Evolutionary conservation across 1,139 yeast genomes (phyloP), one percentile per base, ranked within the genome.

Genomic region (Kodamaea arcana): DNA sequence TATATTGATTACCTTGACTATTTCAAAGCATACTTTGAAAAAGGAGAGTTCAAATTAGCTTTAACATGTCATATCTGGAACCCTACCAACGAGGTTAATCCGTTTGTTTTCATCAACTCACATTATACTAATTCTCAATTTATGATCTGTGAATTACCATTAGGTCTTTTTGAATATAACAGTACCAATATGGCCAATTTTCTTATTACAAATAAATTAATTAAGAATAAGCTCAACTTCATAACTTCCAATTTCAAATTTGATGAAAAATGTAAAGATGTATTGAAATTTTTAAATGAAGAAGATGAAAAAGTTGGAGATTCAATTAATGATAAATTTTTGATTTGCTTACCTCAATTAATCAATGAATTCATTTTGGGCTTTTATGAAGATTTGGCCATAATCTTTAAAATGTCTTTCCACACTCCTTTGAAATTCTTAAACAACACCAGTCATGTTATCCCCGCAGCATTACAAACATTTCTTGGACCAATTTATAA

Each of bases 31-130:
- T 50, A 46, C 30, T 54, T 56, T 30, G 29, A 30, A n/a, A 39
- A 31, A 13, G 33, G 37, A 4, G 34, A 36, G 11, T 28, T 42
- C n/a, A 40, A 38, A 18, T 40, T 54, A 11, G 43, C 53, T 2
- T 29, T 58, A 9, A 50, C 58, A 3, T 44, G 50, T 24, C 58
- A 57, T 40, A 45, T 50, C 26, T 55, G 58, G 58, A 22, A 32
- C 2, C 46, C 51, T 2, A 24, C 37, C 1, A 36, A 42, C n/a
- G 44, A 44, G 16, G 31, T 36, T 4, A 35, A 45, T 10, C 46
- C 50, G 6, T 48, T 42, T 31, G 40, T 54, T 9, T 52, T 55
- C 33, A 39, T 50, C 18, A 45, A 50, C 32, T 43, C 48, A 16
- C 54, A 49, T 22, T 55, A 47, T 33, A 43, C 53, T 25, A 44